phyloP scores from a whole-genome alignment of 2,329 filamentous ascomycete genomes.

The Diaporthe sp. region DNA sequence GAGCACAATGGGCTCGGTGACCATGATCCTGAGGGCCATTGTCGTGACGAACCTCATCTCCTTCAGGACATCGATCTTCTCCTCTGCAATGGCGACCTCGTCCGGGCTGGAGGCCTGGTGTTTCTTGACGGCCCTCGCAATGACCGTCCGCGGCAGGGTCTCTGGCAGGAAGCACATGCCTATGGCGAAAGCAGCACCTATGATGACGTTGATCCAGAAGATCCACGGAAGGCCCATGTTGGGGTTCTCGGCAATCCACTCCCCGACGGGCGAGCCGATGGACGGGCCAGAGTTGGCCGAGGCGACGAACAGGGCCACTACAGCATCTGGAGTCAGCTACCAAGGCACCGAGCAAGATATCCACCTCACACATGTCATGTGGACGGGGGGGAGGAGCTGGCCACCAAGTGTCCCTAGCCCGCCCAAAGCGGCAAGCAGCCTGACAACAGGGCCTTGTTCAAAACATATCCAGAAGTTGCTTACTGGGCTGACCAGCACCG shows the following conservation, averaged over 20 bases:
- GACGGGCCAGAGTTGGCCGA: constrained; percentile 56
- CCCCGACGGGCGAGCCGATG: constrained; percentile 56
- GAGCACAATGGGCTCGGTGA: constrained; percentile 57
- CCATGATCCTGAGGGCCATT: constrained; percentile 58
- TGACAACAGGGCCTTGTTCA: no score
- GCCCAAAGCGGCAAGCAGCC: no score
- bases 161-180: constrained; percentile 55
- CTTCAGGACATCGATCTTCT: constrained; percentile 52
- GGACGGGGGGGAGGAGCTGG: background rate
- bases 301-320: constrained; percentile 56
- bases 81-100: constrained; percentile 50
- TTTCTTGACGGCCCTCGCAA: constrained; percentile 51
- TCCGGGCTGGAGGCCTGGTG: constrained; percentile 47
- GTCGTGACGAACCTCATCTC: constrained; percentile 57
- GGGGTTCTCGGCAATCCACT: constrained; percentile 54
- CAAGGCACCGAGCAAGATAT: background rate
- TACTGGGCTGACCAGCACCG: constrained; percentile 54
- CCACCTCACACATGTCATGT: background rate
- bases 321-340: background rate
- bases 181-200: constrained; percentile 53
- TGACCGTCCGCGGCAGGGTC: constrained; percentile 56
- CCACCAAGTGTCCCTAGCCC: no score
- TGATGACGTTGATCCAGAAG: constrained; percentile 57
- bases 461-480: background rate
- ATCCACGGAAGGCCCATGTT: constrained; percentile 56